These are phyloP conservation scores for Melampsora medusae DNA, from an alignment of 1,284 basidiomycete species.

Conservation along the genomic window DNA sequence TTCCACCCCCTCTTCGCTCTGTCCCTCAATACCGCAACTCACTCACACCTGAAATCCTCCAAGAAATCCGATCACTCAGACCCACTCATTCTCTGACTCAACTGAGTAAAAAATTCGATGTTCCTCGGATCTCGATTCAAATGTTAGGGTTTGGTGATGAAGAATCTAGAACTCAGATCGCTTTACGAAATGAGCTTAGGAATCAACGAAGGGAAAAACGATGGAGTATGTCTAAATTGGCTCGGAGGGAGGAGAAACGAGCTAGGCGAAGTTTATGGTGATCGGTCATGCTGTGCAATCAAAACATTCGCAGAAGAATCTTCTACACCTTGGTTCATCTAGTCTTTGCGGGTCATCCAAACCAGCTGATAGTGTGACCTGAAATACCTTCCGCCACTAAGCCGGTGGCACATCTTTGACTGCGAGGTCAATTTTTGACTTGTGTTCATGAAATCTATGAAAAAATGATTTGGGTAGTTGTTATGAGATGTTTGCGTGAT, in stretches of 20 bases:
- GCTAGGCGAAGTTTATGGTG: slow-evolving; percentile 16
- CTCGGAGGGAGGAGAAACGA: slow-evolving; percentile 25
- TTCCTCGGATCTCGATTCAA: slow-evolving; percentile 9
- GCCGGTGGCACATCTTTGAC: too few relatives aligned
- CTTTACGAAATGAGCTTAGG: slow-evolving; percentile 2
- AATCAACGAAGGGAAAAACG: slow-evolving; percentile 6
- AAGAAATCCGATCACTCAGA: slow-evolving; percentile 7
- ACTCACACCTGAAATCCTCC: slow-evolving; percentile 5
- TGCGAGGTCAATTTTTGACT: too few relatives aligned
- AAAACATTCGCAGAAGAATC: too few relatives aligned
- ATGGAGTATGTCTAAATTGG: slow-evolving; percentile 21
- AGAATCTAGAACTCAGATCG: neutral
- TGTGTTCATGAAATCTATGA: too few relatives aligned
- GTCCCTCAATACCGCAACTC: neutral
- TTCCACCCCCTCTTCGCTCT: slow-evolving; percentile 1
- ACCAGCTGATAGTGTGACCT: too few relatives aligned
- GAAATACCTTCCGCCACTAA: too few relatives aligned
- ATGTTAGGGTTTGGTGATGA: slow-evolving; percentile 10
- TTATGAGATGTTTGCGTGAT: too few relatives aligned
- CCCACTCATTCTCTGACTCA: slow-evolving; percentile 6
- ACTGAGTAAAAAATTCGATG: slow-evolving; percentile 20
- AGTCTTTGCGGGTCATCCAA: too few relatives aligned
- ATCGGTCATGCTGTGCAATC: neutral
- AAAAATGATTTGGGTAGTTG: too few relatives aligned
- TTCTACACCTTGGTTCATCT: too few relatives aligned